phyloP scores from a whole-genome alignment of 371 early-diverging fungal genomes.

The Circinella umbellata region DNA sequence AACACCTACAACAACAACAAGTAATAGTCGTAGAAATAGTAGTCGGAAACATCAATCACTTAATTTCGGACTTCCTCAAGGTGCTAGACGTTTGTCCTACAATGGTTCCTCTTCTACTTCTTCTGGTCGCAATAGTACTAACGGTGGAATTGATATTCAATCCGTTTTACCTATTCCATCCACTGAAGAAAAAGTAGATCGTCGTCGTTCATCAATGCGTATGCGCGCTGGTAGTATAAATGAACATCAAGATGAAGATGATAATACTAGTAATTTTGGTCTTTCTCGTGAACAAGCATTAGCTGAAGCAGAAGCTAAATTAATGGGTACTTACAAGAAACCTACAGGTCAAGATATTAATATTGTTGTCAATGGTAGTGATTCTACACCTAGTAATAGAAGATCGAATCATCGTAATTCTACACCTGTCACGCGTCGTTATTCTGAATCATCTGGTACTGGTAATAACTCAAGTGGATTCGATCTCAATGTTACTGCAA shows the following conservation, averaged over 20 bases:
- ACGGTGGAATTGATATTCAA: conserved; percentile 21
- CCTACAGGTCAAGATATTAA: not conserved
- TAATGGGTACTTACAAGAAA: conserved; percentile 51
- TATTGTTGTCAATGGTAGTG: not conserved
- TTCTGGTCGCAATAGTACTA: conserved; percentile 1
- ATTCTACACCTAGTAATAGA: not conserved
- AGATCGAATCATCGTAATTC: not conserved
- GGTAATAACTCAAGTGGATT: conserved; percentile 13
- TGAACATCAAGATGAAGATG: conserved; percentile 44
- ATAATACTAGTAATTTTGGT: conserved; percentile 21
- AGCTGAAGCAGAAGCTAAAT: conserved; percentile 57
- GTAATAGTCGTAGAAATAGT: conserved; percentile 23
- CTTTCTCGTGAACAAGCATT: conserved; percentile 46
- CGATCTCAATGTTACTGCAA: conserved; percentile 17
- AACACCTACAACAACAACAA: not conserved
- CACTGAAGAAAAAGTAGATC: conserved; percentile 16
- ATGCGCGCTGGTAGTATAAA: conserved; percentile 16
- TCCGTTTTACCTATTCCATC: conserved; percentile 20
- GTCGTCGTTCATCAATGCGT: conserved; percentile 20
- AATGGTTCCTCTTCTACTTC: conserved; percentile 7
- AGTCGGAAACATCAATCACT: conserved; percentile 24
- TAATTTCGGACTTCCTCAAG: conserved; percentile 7
- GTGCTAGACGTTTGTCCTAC: conserved; percentile 21
- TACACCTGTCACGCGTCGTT: conserved; percentile 11
- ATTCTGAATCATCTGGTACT: conserved; percentile 18